These are phyloP conservation scores for Flaveria sonorensis DNA, from an alignment of 129 eudicot genomes.

Conservation along the genomic window DNA sequence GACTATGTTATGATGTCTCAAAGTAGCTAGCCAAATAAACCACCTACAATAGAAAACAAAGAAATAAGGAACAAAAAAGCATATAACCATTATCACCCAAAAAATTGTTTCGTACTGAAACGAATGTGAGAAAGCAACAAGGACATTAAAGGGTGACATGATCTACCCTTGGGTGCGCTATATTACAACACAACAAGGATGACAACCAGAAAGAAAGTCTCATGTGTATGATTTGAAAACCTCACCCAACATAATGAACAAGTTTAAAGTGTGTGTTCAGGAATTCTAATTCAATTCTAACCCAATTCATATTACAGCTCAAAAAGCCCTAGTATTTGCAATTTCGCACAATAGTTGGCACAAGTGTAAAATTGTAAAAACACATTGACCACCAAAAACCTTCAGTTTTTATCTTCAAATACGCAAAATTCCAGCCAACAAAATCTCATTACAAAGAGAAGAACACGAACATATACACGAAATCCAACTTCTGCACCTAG, in stretches of 20 bases:
- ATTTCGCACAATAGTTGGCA: background rate
- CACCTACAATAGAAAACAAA: slow-evolving; percentile 36
- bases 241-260: background rate
- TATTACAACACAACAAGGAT: background rate
- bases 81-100: background rate
- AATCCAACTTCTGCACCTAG: slow-evolving; percentile 19
- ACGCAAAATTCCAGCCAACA: background rate
- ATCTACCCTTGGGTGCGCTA: background rate
- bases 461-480: background rate
- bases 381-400: background rate
- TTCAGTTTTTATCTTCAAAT: background rate
- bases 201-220: background rate
- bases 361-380: slow-evolving; percentile 5
- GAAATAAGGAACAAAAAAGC: background rate
- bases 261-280: background rate
- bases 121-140: background rate
- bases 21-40: slow-evolving; percentile 36
- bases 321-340: slow-evolving; percentile 6
- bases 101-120: slow-evolving; percentile 2
- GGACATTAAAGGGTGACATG: background rate
- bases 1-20: slow-evolving; percentile 26
- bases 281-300: background rate
- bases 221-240: background rate
- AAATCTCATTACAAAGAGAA: background rate
- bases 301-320: background rate